These are phyloP conservation scores for Leptodontidium sp. DNA, from an alignment of 2,329 filamentous ascomycete species.

Conservation along the genomic window DNA sequence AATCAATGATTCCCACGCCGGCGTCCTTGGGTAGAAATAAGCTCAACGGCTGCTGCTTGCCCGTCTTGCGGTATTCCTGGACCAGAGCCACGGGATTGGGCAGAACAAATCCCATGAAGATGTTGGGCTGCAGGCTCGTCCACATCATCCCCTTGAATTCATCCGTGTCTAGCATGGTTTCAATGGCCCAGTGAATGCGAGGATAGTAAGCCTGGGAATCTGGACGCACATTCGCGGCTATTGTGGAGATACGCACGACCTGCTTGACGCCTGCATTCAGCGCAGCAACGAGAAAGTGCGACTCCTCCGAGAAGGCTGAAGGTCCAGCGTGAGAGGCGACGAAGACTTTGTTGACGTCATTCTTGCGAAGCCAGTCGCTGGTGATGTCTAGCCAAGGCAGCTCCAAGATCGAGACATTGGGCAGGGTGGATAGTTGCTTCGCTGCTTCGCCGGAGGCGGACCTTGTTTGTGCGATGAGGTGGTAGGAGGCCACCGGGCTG, in stretches of 20 bases:
- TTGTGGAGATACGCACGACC: slow-evolving; percentile 54
- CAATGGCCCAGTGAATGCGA: slow-evolving; percentile 53
- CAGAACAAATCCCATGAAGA: slow-evolving; percentile 44
- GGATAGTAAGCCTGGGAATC: slow-evolving; percentile 49
- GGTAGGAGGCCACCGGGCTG: slow-evolving; percentile 32
- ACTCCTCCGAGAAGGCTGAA: slow-evolving; percentile 52
- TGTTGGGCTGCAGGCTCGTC: slow-evolving; percentile 52
- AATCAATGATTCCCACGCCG: slow-evolving; percentile 46
- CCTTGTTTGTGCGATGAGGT: slow-evolving; percentile 47
- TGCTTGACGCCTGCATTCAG: slow-evolving; percentile 51
- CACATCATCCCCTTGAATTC: slow-evolving; percentile 50
- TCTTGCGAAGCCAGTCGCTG: slow-evolving; percentile 51
- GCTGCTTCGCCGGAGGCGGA: slow-evolving; percentile 39
- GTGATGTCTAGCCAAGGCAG: slow-evolving; percentile 45
- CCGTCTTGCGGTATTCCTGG: slow-evolving; percentile 47
- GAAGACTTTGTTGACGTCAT: slow-evolving; percentile 49
- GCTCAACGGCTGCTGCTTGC: slow-evolving; percentile 44
- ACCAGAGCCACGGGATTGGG: slow-evolving; percentile 44
- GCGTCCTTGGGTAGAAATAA: slow-evolving; percentile 45
- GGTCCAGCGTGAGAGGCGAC: slow-evolving; percentile 51
- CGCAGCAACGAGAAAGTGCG: slow-evolving; percentile 48
- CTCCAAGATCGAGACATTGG: slow-evolving; percentile 49
- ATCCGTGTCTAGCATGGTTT: slow-evolving; percentile 48
- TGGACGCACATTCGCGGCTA: slow-evolving; percentile 49
- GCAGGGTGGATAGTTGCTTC: slow-evolving; percentile 46